Percentiles rank a stretch among this genome's conserved stretches.
These are phyloP conservation scores for Tetrastigma voinierianum DNA, from an alignment of 164 flowering plant species.

Conservation along the genomic window DNA sequence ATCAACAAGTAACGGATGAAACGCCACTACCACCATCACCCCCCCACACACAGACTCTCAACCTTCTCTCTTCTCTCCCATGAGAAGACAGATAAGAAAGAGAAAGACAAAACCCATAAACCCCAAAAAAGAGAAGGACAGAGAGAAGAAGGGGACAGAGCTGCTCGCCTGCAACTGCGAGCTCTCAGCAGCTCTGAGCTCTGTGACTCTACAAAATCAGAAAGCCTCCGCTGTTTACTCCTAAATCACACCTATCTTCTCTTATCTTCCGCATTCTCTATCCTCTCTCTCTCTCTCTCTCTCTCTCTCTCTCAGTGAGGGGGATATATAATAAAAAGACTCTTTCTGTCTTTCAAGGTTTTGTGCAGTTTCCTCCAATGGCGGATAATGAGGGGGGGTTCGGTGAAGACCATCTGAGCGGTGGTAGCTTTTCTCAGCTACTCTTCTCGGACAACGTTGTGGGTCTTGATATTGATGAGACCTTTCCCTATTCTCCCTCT, in stretches of 20 bases:
- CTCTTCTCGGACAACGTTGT: conserved; percentile 30
- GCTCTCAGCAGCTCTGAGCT: too few species aligned
- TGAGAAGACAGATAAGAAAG: too few species aligned
- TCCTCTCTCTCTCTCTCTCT: conserved; percentile 4
- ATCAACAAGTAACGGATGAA: conserved; percentile 13
- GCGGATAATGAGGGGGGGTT: conserved; percentile 26
- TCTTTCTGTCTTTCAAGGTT: neutral
- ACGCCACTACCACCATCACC: conserved; percentile 8
- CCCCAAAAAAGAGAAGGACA: too few species aligned
- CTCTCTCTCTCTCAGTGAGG: conserved; percentile 3
- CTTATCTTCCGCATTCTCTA: neutral
- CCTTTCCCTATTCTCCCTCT: conserved; percentile 20
- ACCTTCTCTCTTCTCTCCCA: neutral
- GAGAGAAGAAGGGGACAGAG: too few species aligned
- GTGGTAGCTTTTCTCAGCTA: conserved; percentile 42
- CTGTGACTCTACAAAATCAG: neutral
- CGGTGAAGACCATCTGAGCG: conserved; percentile 24
- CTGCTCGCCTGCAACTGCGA: too few species aligned
- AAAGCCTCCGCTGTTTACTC: conserved; percentile 31
- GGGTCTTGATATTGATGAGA: conserved; percentile 21
- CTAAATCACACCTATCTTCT: conserved; percentile 4
- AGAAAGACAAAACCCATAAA: too few species aligned
- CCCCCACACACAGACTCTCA: neutral
- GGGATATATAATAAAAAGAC: neutral
- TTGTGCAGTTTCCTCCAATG: conserved; percentile 21